Base-by-base conservation (phyloP, 352 stramenopile genomes). In the Pythium oligandrum region DNA sequence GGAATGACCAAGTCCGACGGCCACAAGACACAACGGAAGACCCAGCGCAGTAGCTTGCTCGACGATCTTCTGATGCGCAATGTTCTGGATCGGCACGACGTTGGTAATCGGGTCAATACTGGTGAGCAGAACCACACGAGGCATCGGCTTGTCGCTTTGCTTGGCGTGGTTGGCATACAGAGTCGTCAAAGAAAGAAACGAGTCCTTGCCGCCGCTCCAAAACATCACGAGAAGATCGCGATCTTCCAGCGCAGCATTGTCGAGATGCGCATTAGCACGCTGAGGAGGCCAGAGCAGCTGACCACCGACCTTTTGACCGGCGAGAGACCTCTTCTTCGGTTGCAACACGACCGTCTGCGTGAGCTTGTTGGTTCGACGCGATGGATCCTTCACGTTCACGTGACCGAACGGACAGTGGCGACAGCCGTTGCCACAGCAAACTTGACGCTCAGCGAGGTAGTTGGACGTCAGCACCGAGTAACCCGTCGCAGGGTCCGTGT, bases 121-220 rank as follows among this genome's bases (percentile, higher is more conserved):
- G 26, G 88, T 95, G 33, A 97, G 68, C 11, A 97, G 71, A 9
- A 96, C 73, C 10, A 97, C 65, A 1, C 68, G 59, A 6, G 78
- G 61, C 61, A 73, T 73, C 2, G 59, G 58, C 53, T 77, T 68
- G 5, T 58, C 36, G 9, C 26, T 31, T 17, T 53, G 30, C 1
- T 35, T 17, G 3, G 67, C 70, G 26, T 74, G 79, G 6, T 37
- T 43, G 10, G 60, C 58, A 30, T 79, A 83, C 53, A 78, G 51
- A 6, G 59, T 48, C 30, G 58, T 66, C 8, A 96, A 72, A 3
- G 88, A 68, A 31, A 97, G 61, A 54, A 95, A 94, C 0, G 86
- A 96, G 71, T 97, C 88, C 46, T 97, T 97, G 31, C 88, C 88
- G 26, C 88, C 88, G 53, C 73, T 90, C 68, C 86, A 95, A 58